Evolutionary conservation across 768 basidiomycete species (phyloP).

Genomic region (Brasilioporus rufonigricans): DNA sequence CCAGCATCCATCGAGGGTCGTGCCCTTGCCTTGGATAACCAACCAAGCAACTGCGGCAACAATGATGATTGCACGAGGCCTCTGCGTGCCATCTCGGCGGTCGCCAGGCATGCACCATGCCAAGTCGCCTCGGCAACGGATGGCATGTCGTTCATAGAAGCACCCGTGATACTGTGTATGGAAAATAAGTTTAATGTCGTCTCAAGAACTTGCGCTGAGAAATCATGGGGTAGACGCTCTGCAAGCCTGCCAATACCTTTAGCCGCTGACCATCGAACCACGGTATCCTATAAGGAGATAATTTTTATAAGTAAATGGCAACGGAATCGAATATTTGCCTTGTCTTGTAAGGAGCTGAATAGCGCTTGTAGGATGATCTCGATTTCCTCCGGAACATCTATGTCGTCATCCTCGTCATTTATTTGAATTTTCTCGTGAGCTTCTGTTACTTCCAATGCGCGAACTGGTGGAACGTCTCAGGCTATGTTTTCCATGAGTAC

Average conservation of each 20-base stretch:
- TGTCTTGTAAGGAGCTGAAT: conserved; percentile 75
- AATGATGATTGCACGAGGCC: conserved; percentile 60
- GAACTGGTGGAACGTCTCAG: conserved; percentile 23
- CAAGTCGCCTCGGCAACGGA: conserved; percentile 83
- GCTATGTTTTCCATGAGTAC: conserved; percentile 24
- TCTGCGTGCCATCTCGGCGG: conserved; percentile 89
- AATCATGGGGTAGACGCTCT: conserved; percentile 72
- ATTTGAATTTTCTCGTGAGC: conserved; percentile 5
- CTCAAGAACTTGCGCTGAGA: conserved; percentile 78
- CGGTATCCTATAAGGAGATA: conserved; percentile 67
- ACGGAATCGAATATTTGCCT: conserved; percentile 46
- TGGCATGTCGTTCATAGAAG: conserved; percentile 67
- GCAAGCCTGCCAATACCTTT: conserved; percentile 88
- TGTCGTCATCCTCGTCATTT: conserved; percentile 37
- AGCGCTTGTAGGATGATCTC: conserved; percentile 73
- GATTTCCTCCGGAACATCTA: conserved; percentile 75
- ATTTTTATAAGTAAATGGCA: neutral
- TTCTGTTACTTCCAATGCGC: conserved; percentile 20
- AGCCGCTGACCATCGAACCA: conserved; percentile 92
- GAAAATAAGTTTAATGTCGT: conserved; percentile 74
- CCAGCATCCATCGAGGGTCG: conserved; percentile 6
- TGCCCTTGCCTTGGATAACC: conserved; percentile 71
- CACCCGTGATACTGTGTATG: conserved; percentile 66
- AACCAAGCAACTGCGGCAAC: conserved; percentile 65
- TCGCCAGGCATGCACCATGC: conserved; percentile 92